Evolutionary conservation across 2,329 filamentous ascomycete genomes (phyloP).

Genomic region (Coniochaeta pulveracea): DNA sequence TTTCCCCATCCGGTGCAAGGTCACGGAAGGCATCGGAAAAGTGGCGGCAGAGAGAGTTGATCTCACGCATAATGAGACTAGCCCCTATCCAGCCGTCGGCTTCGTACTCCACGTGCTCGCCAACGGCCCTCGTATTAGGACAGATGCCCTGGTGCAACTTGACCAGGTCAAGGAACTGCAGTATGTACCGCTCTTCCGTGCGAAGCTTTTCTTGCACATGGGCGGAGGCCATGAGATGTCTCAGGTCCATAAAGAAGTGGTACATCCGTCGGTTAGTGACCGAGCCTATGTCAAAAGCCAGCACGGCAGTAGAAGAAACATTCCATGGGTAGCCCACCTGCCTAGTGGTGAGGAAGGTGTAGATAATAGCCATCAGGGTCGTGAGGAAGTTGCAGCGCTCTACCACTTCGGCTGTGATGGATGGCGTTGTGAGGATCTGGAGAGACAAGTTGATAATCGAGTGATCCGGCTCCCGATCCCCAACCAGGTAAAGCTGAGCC

Average conservation of each 20-base stretch:
- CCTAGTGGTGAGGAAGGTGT: slow-evolving; percentile 90
- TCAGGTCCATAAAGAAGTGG: slow-evolving; percentile 92
- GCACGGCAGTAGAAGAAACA: slow-evolving; percentile 71
- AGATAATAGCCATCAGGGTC: slow-evolving; percentile 88
- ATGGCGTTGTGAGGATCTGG: slow-evolving; percentile 93
- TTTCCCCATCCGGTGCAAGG: slow-evolving; percentile 40
- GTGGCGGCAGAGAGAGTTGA: slow-evolving; percentile 83
- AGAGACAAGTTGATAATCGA: slow-evolving; percentile 97
- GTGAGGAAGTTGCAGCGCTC: slow-evolving; percentile 93
- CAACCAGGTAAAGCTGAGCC: slow-evolving; percentile 89
- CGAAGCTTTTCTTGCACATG: slow-evolving; percentile 81
- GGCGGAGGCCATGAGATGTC: slow-evolving; percentile 78
- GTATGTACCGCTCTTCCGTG: slow-evolving; percentile 72
- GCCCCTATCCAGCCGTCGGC: slow-evolving; percentile 97
- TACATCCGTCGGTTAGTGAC: slow-evolving; percentile 94
- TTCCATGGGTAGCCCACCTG: slow-evolving; percentile 93
- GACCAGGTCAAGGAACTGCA: slow-evolving; percentile 91
- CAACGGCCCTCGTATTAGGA: slow-evolving; percentile 81
- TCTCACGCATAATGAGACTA: slow-evolving; percentile 85
- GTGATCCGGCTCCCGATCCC: slow-evolving; percentile 91
- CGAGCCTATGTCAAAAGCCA: slow-evolving; percentile 88
- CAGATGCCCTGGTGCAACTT: slow-evolving; percentile 97
- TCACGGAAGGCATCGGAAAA: slow-evolving; percentile 79
- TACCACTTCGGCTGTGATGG: slow-evolving; percentile 91
- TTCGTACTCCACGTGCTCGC: slow-evolving; percentile 96